Percentiles rank a stretch among this genome's conserved stretches.
These are phyloP conservation scores for Populus tomentosa DNA, from an alignment of 441 rosid species.

Conservation along the genomic window DNA sequence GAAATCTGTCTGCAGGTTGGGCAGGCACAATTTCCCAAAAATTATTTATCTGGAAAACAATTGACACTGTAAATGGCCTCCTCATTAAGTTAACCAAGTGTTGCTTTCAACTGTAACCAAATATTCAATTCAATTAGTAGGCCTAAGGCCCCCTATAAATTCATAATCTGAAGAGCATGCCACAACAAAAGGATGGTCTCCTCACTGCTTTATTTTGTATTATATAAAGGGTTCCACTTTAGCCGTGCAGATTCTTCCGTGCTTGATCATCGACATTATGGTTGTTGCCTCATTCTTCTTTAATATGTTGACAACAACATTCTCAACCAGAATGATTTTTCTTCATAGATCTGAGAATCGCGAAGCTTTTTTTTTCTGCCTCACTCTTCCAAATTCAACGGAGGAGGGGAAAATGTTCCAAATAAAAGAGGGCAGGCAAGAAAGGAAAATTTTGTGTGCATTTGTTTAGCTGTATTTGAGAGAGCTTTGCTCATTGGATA, in stretches of 20 bases:
- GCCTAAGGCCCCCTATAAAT: not conserved
- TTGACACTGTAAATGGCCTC: constrained; percentile 16
- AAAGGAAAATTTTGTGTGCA: not conserved
- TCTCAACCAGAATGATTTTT: not conserved
- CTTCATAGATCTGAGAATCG: not conserved
- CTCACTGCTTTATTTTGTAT: not conserved
- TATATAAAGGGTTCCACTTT: not conserved
- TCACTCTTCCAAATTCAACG: not conserved
- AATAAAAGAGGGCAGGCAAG: not conserved
- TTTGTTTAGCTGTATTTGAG: not conserved
- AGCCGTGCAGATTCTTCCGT: not conserved
- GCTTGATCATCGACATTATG: not conserved
- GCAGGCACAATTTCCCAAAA: constrained; percentile 75
- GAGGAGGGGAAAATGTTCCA: not conserved
- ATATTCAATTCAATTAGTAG: not conserved
- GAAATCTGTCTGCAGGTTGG: constrained; percentile 68
- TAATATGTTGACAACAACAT: not conserved
- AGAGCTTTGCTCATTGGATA: not conserved
- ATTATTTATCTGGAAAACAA: constrained; percentile 50
- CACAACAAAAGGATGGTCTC: not conserved
- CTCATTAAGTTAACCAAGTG: not conserved
- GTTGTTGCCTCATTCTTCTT: constrained; percentile 1
- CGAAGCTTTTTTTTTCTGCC: not conserved
- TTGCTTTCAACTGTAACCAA: not conserved
- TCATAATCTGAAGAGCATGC: constrained; percentile 10